Evolutionary conservation across 2,329 filamentous ascomycete species (phyloP), one percentile per base, ranked within the genome.

Genomic region (Fulvia fulva): DNA sequence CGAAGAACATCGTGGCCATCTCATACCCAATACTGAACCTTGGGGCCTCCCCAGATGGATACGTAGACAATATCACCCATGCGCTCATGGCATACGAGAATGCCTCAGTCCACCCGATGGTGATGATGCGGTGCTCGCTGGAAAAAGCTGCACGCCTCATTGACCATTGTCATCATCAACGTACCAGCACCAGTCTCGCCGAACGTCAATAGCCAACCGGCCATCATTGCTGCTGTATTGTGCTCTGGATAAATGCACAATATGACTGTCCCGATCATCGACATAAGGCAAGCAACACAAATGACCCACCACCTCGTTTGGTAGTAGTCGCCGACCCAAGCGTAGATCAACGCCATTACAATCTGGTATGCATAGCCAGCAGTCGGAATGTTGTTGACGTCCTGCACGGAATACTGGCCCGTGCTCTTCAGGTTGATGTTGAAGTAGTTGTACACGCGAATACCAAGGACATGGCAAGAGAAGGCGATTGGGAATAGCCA

Each of bases 201-300:
- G 32, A 71, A 76, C 0, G 73, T 73, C 7, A 76, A 57, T n/a
- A 77, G 66, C 63, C 73, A 75, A 14, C 71, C 72, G 0, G 65
- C 62, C 68, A 76, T 71, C 58, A 76, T 71, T 16, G 72, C 71
- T 1, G 70, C 63, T 0, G 66, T 64, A 46, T 75, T 72, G 32
- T 71, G 55, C 50, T 71, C 69, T 0, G 72, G 74, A 63, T 71
- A 76, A 1, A 72, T 63, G 11, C 68, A 70, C 2, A 76, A 60
- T 28, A 75, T 73, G 49, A 72, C 65, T 41, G 71, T 74, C 0
- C 73, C 73, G 1, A 68, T 57, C 7, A 76, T 58, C 12, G 73
- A 68, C 5, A 75, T 47, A 7, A 62, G 3, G 32, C 63, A 65
- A 14, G 61, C 63, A 21, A 61, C 54, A 14, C 61, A 63, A 51